Conservation (phyloP, 345 rosid species). For the Heritiera littoralis region DNA sequence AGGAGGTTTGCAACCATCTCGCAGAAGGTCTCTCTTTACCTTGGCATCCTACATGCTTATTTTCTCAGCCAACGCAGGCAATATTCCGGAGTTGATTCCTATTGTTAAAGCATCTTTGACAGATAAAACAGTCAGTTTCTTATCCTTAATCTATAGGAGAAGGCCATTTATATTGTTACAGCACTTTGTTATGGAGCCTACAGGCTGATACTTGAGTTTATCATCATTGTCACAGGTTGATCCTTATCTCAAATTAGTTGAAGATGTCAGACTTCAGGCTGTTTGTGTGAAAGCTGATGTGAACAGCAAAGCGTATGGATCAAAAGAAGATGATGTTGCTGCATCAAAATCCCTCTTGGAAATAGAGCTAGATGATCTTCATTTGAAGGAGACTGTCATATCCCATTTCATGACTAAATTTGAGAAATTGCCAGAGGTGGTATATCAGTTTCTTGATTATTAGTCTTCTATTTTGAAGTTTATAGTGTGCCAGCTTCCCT, state of each 20-base stretch:
- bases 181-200: not conserved
- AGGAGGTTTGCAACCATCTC: slow-evolving; percentile 78
- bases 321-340: slow-evolving; percentile 65
- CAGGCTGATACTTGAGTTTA: not conserved
- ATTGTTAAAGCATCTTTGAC: slow-evolving; percentile 65
- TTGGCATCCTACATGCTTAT: slow-evolving; percentile 89
- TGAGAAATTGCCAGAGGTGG: slow-evolving; percentile 70
- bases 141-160: slow-evolving; percentile 7
- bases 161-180: not conserved
- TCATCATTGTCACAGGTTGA: slow-evolving; percentile 55
- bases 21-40: slow-evolving; percentile 80
- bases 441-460: slow-evolving; percentile 8
- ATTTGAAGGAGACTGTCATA: slow-evolving; percentile 59
- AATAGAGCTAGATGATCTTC: slow-evolving; percentile 48
- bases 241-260: slow-evolving; percentile 71
- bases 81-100: slow-evolving; percentile 68
- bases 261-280: slow-evolving; percentile 60
- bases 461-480: slow-evolving; percentile 8
- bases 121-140: slow-evolving; percentile 55
- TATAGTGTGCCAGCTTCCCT: not conserved
- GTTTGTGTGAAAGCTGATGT: slow-evolving; percentile 38
- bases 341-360: slow-evolving; percentile 50
- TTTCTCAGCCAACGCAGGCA: slow-evolving; percentile 77
- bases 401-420: slow-evolving; percentile 55
- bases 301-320: slow-evolving; percentile 48